Evolutionary conservation across 2,329 filamentous ascomycete genomes (phyloP), one percentile per base, ranked within the genome.

Genomic region (Chrysosporium queenslandicum): DNA sequence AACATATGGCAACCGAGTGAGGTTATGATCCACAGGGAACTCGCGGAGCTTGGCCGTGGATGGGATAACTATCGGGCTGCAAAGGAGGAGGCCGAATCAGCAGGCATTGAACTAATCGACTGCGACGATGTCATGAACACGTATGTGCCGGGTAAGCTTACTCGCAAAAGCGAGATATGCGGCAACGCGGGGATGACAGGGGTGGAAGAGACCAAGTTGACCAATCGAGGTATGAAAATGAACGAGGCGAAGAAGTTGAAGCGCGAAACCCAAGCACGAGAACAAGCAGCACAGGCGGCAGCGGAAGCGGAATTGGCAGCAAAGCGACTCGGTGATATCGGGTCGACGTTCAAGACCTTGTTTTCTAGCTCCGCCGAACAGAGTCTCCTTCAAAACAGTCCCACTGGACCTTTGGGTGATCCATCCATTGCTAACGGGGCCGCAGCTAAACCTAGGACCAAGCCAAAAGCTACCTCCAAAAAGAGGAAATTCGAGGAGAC

Each of bases 1-100:
- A 79, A 80, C 4, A 75, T 81, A n/a, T 84, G 81, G 81, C 77
- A 79, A 41, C 81, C 81, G 0, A 83, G 79, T 57, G 78, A 80
- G 55, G 79, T 81, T 9, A 84, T 84, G 81, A 80, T 83, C 43
- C 73, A 78, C 53, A 76, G 80, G 29, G 79, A 83, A 64, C 71
- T 84, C n/a, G 75, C 78, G 42, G 71, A 75, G 46, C 73, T 78
- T 40, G 77, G 77, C 34, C 77, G 81, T 50, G 74, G 74, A 3
- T 74, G 71, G 69, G 73, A 75, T 41, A 71, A 71, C 18, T 76
- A 75, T 56, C 64, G 67, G 20, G 67, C 67, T 39, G 75, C 77
- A 20, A 77, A 76, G 64, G 70, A 68, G 20, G 65, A 73, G 45
- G 77, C 77, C 1, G 71, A 77, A 46, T 68, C 66, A 40, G 69